Percentiles rank a stretch among this genome's conserved stretches.
phyloP scores from a whole-genome alignment of 257 asterid species.

The Hygrophila difformis region DNA sequence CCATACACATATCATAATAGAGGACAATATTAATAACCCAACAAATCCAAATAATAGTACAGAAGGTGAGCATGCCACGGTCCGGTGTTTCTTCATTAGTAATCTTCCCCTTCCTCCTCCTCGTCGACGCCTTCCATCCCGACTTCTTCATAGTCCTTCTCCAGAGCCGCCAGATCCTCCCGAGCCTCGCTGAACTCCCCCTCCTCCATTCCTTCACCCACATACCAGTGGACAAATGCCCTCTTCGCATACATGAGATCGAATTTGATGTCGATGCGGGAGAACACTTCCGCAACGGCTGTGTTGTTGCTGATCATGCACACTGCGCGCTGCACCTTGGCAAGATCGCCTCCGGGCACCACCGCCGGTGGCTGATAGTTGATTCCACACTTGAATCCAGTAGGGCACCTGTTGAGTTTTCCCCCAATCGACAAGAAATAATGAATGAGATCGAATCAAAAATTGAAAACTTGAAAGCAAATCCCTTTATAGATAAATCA shows the following conservation, averaged over 20 bases:
- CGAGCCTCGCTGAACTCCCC: constrained; percentile 95
- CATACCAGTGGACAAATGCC: constrained; percentile 94
- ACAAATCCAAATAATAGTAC: too few species aligned
- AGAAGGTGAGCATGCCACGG: too few species aligned
- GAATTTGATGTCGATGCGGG: constrained; percentile 85
- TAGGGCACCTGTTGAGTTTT: constrained; percentile 35
- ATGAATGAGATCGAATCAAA: too few species aligned
- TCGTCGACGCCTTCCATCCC: constrained; percentile 52
- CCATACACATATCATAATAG: too few species aligned
- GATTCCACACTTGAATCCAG: constrained; percentile 94
- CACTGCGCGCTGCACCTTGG: constrained; percentile 93
- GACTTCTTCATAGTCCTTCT: constrained; percentile 91
- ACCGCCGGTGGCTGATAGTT: constrained; percentile 97
- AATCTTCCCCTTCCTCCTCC: constrained; percentile 50
- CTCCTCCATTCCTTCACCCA: constrained; percentile 99
- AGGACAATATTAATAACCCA: too few species aligned
- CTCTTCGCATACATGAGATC: constrained; percentile 90
- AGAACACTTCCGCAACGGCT: constrained; percentile 92
- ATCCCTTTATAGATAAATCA: too few species aligned
- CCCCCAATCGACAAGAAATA: too few species aligned
- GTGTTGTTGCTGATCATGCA: constrained; percentile 95
- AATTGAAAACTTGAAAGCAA: too few species aligned
- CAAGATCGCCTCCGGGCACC: constrained; percentile 91
- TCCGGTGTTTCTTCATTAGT: too few species aligned
- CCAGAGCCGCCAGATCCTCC: constrained; percentile 93